Percentiles rank a stretch among this genome's conserved stretches.
Evolutionary conservation across 2,329 filamentous ascomycete genomes (phyloP).

Genomic region (Colletotrichum sp.): DNA sequence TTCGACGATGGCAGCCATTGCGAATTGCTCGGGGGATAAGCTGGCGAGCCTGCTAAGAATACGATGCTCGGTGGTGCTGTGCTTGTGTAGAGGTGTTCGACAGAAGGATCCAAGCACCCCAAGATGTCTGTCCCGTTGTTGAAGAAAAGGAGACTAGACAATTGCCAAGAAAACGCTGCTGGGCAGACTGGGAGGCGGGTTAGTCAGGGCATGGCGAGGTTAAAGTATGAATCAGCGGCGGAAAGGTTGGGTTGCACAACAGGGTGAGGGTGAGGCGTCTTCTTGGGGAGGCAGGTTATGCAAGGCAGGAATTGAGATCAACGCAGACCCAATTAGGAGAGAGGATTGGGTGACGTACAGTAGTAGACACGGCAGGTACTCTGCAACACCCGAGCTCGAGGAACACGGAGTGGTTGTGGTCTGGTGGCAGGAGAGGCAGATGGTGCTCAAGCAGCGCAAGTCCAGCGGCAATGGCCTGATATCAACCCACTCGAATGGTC

Average conservation of each 20-base stretch:
- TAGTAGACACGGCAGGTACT: background rate
- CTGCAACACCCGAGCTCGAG: background rate
- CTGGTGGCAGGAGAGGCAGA: background rate
- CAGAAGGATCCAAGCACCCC: background rate
- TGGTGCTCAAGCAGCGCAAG: background rate
- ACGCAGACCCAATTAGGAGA: background rate
- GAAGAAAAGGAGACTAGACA: background rate
- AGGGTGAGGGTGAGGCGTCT: background rate
- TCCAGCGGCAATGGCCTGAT: conserved; percentile 1
- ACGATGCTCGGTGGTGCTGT: background rate
- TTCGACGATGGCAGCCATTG: conserved; percentile 14
- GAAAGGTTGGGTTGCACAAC: background rate
- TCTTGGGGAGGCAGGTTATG: background rate
- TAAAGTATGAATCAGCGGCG: background rate
- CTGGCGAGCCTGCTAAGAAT: background rate
- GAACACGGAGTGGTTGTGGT: background rate
- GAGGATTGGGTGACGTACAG: conserved; percentile 8
- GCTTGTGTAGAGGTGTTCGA: background rate
- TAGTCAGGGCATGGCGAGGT: conserved; percentile 13
- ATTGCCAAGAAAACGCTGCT: conserved; percentile 4
- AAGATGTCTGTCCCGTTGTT: background rate
- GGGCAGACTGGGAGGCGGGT: background rate
- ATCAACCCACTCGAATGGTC: conserved; percentile 6
- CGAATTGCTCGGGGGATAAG: background rate
- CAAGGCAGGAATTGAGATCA: conserved; percentile 3